phyloP scores from a whole-genome alignment of 1,139 yeast genomes.

The Debaryomyces robertsiae region DNA sequence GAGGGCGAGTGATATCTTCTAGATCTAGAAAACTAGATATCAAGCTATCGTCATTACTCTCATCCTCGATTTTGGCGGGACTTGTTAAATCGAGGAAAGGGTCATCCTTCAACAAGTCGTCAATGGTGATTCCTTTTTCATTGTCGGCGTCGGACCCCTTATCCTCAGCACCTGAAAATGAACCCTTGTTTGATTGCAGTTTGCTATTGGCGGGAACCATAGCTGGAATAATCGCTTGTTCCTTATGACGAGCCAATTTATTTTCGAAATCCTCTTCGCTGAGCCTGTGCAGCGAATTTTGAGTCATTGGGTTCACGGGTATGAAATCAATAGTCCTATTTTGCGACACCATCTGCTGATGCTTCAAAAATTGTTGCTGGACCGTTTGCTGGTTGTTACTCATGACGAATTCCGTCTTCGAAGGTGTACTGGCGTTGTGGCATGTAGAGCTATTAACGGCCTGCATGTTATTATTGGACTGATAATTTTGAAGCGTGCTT shows the following conservation, averaged over 20 bases:
- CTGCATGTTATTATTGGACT: no score
- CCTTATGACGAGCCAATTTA: constrained; percentile 2
- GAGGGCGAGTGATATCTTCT: constrained; percentile 1
- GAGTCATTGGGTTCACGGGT: constrained; percentile 5
- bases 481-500: constrained; percentile 2
- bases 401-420: not conserved
- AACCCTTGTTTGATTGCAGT: constrained; percentile 11
- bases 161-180: constrained; percentile 6
- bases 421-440: not conserved
- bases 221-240: not conserved
- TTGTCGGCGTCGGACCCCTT: constrained; percentile 3
- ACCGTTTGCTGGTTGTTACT: constrained; percentile 2
- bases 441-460: not conserved
- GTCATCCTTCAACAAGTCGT: constrained; percentile 26
- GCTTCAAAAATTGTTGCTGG: constrained; percentile 10
- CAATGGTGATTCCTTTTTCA: constrained; percentile 22
- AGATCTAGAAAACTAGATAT: constrained; percentile 9
- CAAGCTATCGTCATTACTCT: constrained; percentile 10
- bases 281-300: not conserved
- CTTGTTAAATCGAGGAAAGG: constrained; percentile 22
- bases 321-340: constrained; percentile 2
- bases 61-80: constrained; percentile 4
- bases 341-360: constrained; percentile 8
- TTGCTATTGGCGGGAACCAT: constrained; percentile 2
- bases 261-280: not conserved